Base-by-base conservation (phyloP, 306 rosid genomes). In the Prunus salicina region DNA sequence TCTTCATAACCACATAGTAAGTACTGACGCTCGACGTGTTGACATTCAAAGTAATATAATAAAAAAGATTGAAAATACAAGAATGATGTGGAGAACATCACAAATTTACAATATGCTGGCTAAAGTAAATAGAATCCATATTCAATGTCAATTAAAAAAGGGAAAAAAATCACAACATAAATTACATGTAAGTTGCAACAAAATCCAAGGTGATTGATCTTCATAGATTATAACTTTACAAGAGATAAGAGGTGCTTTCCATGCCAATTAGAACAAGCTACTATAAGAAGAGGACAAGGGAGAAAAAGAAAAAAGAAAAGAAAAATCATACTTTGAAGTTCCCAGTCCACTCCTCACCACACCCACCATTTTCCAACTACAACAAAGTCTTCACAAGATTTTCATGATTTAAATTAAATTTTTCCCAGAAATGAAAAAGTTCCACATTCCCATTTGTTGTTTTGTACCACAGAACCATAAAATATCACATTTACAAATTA, bases 401-500 rank as follows among this genome's bases (percentile, higher is more conserved):
- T 66, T 30, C 74, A 73, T 85, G 80, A 83, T 63, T 58, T 66
- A 80, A 74, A 82, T 62, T 20, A 53, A 81, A 45, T 69, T 56
- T 65, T 28, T 24, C 30, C 55, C 73, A 66, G 57, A 58, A 81
- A 64, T 72, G 58, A 58, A 66, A 57, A 65, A n/a, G 64, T 56
- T 73, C 85, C 57, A 72, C 74, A 52, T 68, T 79, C 77, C 66
- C 53, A 64, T 56, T 24, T 68, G 45, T 60, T 79, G 2, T 53
- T 53, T 30, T 20, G 13, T 60, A 4, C 64, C 50, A 60, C 53
- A 78, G 15, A 73, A 64, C 86, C 87, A 88, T 84, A 79, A 78
- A 84, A 78, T 76, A 62, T 38, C 67, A 50, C 50, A 64, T 66
- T 70, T 65, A 66, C 16, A 12, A 2, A 49, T 47, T 25, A 41